Conservation (phyloP, 2,329 filamentous ascomycete genomes). For the Tothia fuscella region DNA sequence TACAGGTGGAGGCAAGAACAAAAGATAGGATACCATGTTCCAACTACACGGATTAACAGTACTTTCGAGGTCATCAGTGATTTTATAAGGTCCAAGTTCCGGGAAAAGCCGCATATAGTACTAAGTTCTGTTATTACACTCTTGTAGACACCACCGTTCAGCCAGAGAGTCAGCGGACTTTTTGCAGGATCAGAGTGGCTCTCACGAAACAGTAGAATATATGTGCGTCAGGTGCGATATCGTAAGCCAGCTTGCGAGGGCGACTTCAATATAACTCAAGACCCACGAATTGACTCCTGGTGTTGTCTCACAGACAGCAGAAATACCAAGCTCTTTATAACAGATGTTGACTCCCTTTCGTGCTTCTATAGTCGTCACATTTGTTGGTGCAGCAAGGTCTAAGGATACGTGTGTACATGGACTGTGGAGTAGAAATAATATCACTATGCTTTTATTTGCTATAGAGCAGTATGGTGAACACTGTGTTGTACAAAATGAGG, state of each 20-base stretch:
- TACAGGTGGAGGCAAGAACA: constrained; percentile 52
- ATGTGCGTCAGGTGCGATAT: constrained; percentile 23
- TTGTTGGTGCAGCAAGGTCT: constrained; percentile 30
- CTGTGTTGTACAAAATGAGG: no score
- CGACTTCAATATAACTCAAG: background rate
- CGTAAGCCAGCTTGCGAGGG: constrained; percentile 13
- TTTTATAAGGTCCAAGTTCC: constrained; percentile 30
- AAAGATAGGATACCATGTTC: constrained; percentile 47
- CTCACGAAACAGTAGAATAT: constrained; percentile 33
- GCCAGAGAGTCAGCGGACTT: constrained; percentile 40
- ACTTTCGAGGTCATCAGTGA: constrained; percentile 24
- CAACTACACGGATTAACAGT: constrained; percentile 45
- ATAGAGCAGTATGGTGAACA: no score
- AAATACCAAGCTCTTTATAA: constrained; percentile 38
- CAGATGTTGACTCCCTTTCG: constrained; percentile 35
- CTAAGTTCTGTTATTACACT: constrained; percentile 19
- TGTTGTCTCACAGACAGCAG: constrained; percentile 39
- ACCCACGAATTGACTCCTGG: constrained; percentile 34
- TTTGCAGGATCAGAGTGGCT: constrained; percentile 28
- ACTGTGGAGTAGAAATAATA: no score
- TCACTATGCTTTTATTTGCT: no score
- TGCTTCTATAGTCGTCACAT: constrained; percentile 33
- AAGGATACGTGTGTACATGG: no score
- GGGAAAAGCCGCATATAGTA: constrained; percentile 8
- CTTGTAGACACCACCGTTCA: constrained; percentile 44